A percentile compares a stretch with the other conserved stretches of the same genome.
phyloP scores from a whole-genome alignment of 371 early-diverging fungal genomes.

The Nematocida ausubeli region DNA sequence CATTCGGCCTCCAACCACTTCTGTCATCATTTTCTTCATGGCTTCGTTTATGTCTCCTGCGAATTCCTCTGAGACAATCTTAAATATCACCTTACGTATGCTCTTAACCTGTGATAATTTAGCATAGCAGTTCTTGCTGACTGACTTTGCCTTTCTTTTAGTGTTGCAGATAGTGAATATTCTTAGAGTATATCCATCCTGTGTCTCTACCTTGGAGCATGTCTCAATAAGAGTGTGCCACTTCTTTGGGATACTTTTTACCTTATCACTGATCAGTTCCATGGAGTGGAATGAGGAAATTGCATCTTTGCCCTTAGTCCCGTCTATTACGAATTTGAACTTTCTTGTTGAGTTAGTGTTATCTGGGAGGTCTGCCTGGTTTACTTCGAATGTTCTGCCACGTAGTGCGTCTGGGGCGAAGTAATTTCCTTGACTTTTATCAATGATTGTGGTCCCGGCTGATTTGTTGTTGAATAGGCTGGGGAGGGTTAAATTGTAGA shows the following conservation, averaged over 20 bases:
- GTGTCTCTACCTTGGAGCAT: slow-evolving; percentile 94
- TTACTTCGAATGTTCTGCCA: slow-evolving; percentile 92
- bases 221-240: slow-evolving; percentile 98
- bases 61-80: slow-evolving; percentile 86
- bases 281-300: slow-evolving; percentile 98
- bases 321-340: slow-evolving; percentile 91
- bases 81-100: slow-evolving; percentile 99
- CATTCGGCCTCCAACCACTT: slow-evolving; percentile 82
- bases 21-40: slow-evolving; percentile 81
- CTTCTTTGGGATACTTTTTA: slow-evolving; percentile 97
- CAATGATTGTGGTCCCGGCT: slow-evolving; percentile 61
- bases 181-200: slow-evolving; percentile 96
- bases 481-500: slow-evolving; percentile 60
- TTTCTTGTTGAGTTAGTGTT: slow-evolving; percentile 91
- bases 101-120: slow-evolving; percentile 87
- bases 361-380: slow-evolving; percentile 86
- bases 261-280: slow-evolving; percentile 98
- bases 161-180: slow-evolving; percentile 95
- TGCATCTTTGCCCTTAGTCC: slow-evolving; percentile 93
- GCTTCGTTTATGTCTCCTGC: slow-evolving; percentile 83
- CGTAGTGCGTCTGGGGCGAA: slow-evolving; percentile 70
- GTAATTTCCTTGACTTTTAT: slow-evolving; percentile 56
- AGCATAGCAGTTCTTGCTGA: slow-evolving; percentile 96
- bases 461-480: slow-evolving; percentile 38
- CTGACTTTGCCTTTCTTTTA: slow-evolving; percentile 83